A percentile compares a stretch with the other conserved stretches of the same genome.
These are phyloP conservation scores for Debaryomyces maramus DNA, from an alignment of 805 yeast species.

Conservation along the genomic window DNA sequence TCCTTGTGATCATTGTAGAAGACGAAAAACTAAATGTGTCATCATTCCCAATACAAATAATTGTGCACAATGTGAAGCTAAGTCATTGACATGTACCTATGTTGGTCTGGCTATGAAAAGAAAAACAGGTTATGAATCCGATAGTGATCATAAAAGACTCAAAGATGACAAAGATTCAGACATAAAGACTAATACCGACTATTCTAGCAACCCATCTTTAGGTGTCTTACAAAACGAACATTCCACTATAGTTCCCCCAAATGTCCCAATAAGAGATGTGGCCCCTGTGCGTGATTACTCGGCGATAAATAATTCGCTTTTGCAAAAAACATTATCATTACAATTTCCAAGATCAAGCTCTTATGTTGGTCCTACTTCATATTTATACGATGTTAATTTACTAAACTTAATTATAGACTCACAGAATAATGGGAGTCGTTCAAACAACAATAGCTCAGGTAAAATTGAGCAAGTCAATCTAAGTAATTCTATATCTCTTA, in stretches of 20 bases:
- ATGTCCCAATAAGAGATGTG: constrained; percentile 50
- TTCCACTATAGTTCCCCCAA: constrained; percentile 30
- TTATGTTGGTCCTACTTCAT: constrained; percentile 84
- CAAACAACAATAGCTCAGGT: constrained; percentile 10
- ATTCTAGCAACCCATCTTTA: constrained; percentile 5
- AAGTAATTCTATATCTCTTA: constrained; percentile 60
- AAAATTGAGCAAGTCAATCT: constrained; percentile 81
- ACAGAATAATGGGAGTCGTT: constrained; percentile 19
- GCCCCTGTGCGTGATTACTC: constrained; percentile 70
- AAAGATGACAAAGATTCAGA: constrained; percentile 14
- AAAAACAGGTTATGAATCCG: constrained; percentile 17
- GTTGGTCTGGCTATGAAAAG: constrained; percentile 53
- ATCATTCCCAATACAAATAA: constrained; percentile 58
- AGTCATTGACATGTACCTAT: constrained; percentile 73
- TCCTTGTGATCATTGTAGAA: constrained; percentile 85
- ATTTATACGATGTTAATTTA: constrained; percentile 68
- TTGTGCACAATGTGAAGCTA: constrained; percentile 77
- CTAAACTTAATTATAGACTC: constrained; percentile 56
- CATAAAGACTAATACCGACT: constrained; percentile 8
- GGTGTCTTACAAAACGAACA: constrained; percentile 12
- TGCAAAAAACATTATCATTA: constrained; percentile 67
- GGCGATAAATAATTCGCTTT: constrained; percentile 57
- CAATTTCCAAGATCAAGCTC: constrained; percentile 91
- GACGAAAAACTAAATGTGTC: constrained; percentile 79
- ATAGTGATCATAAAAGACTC: constrained; percentile 18